Percentiles rank a stretch among this genome's conserved stretches.
These are phyloP conservation scores for Microsporum canis DNA, from an alignment of 2,329 filamentous ascomycete species.

Conservation along the genomic window DNA sequence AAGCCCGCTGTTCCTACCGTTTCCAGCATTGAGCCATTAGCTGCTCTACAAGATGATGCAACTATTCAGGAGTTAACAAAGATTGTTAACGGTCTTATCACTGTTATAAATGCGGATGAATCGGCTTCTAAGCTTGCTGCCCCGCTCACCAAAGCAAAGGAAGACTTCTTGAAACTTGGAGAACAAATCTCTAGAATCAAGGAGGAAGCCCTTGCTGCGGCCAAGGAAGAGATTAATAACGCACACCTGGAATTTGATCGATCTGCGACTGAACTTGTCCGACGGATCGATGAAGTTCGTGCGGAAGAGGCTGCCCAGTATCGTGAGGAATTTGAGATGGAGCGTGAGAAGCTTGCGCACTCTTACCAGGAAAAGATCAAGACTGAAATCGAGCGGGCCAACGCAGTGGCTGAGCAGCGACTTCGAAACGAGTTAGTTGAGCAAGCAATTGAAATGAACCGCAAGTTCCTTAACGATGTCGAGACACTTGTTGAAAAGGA, in stretches of 20 bases:
- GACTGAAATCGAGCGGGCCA: slow-evolving; percentile 65
- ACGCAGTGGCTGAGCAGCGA: slow-evolving; percentile 70
- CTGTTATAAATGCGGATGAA: slow-evolving; percentile 79
- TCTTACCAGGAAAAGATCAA: slow-evolving; percentile 71
- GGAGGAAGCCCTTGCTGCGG: slow-evolving; percentile 54
- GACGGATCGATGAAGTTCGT: slow-evolving; percentile 76
- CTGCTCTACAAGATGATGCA: slow-evolving; percentile 67
- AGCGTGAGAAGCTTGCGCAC: slow-evolving; percentile 67
- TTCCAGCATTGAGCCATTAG: slow-evolving; percentile 64
- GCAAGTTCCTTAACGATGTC: slow-evolving; percentile 68
- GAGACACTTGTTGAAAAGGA: slow-evolving; percentile 75
- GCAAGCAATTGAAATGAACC: slow-evolving; percentile 81
- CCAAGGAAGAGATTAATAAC: slow-evolving; percentile 61
- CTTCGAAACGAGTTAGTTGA: slow-evolving; percentile 77
- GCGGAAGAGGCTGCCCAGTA: slow-evolving; percentile 67
- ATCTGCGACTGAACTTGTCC: slow-evolving; percentile 76
- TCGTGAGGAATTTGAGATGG: slow-evolving; percentile 77
- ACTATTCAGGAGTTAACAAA: slow-evolving; percentile 87
- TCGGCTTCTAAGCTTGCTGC: slow-evolving; percentile 64
- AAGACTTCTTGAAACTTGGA: slow-evolving; percentile 66
- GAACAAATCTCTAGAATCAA: slow-evolving; percentile 66
- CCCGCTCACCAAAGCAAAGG: slow-evolving; percentile 75
- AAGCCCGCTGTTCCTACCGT: slow-evolving; percentile 37
- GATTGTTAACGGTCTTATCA: slow-evolving; percentile 92
- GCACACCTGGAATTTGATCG: slow-evolving; percentile 70